Conservation (phyloP, 371 early-diverging fungal species). For the Scutellospora calospora region DNA sequence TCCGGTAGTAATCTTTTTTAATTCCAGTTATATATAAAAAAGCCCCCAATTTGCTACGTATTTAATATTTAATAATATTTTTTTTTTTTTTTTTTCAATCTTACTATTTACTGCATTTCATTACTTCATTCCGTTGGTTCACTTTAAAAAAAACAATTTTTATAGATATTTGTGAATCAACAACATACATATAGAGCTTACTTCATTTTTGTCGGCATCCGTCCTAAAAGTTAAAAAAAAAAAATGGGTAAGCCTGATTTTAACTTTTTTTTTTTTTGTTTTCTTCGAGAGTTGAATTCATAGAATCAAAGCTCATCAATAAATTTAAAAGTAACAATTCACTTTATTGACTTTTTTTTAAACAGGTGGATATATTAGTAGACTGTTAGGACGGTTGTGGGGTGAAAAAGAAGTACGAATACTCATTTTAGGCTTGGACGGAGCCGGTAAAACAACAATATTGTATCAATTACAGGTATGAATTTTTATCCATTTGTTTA, state of each 20-base stretch:
- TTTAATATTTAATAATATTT: no score
- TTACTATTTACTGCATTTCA: no score
- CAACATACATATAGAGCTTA: no score
- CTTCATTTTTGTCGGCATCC: no score
- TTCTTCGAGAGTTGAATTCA: neutral
- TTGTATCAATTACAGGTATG: conserved; percentile 78
- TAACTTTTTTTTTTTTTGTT: neutral
- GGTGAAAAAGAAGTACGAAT: conserved; percentile 96
- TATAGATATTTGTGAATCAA: no score
- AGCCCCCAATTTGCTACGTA: no score
- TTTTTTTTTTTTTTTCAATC: no score
- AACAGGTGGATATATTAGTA: conserved; percentile 63
- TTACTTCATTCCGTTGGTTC: no score
- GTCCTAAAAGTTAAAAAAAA: neutral
- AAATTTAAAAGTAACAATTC: conserved; percentile 3
- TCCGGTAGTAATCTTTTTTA: no score
- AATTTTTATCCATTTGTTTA: neutral
- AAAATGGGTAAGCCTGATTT: conserved; percentile 1
- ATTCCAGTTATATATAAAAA: no score
- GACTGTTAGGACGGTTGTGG: conserved; percentile 71
- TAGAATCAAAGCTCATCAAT: neutral
- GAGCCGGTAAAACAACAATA: conserved; percentile 99
- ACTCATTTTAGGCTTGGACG: conserved; percentile 96
- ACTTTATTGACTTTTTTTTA: neutral
- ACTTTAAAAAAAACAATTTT: no score